A percentile compares a stretch with the other conserved stretches of the same genome.
phyloP scores from a whole-genome alignment of 1,139 yeast species.

The Nakaseomyces bracarensis region DNA sequence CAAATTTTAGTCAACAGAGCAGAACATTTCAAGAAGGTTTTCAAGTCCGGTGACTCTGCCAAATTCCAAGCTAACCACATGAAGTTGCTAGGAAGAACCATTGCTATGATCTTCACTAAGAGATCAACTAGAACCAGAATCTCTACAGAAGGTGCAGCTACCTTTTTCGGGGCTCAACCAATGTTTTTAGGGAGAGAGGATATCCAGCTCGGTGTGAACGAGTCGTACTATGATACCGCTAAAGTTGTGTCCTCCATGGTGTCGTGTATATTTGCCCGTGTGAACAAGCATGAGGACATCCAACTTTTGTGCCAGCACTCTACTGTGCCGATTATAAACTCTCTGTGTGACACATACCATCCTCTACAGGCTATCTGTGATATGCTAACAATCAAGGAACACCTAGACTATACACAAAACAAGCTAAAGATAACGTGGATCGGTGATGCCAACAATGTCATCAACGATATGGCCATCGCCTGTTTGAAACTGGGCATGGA shows the following conservation, averaged over 20 bases:
- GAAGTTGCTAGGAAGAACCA: constrained; percentile 67
- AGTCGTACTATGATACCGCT: constrained; percentile 79
- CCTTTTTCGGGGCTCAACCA: constrained; percentile 91
- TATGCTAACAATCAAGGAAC: constrained; percentile 73
- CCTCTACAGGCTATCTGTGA: constrained; percentile 96
- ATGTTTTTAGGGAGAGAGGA: constrained; percentile 95
- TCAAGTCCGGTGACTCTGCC: constrained; percentile 42
- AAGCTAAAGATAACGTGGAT: constrained; percentile 82
- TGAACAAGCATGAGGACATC: constrained; percentile 75
- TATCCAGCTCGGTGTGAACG: constrained; percentile 92
- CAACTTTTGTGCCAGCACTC: constrained; percentile 67
- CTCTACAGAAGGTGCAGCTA: constrained; percentile 89
- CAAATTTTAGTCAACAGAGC: constrained; percentile 61
- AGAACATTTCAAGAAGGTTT: constrained; percentile 46
- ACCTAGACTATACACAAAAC: constrained; percentile 42
- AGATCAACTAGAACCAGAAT: constrained; percentile 93
- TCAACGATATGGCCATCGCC: constrained; percentile 89
- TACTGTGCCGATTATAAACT: constrained; percentile 82
- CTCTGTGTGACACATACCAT: constrained; percentile 86
- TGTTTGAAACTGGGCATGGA: constrained; percentile 77
- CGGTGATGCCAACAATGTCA: constrained; percentile 93
- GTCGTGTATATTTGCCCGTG: constrained; percentile 92
- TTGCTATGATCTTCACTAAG: constrained; percentile 77
- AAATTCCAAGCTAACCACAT: constrained; percentile 43
- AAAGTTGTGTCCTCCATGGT: constrained; percentile 91